Conservation (phyloP, 2,329 filamentous ascomycete genomes). For the Ascochyta viciae-villosae region DNA sequence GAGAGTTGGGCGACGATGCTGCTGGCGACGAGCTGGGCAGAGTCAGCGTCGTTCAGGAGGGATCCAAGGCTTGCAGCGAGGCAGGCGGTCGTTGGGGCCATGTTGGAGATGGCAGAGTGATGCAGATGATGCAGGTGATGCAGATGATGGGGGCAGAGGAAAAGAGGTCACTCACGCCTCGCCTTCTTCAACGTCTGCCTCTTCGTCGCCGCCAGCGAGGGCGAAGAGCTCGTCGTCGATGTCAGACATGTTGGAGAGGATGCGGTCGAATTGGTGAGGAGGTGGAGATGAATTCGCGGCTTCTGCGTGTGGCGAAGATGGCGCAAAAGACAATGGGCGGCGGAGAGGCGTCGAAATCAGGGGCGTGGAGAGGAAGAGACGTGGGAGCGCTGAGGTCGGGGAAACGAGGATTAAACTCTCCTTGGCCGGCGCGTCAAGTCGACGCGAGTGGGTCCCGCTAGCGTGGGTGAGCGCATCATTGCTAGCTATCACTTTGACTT, state of each 20-base stretch:
- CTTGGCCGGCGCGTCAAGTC: constrained; percentile 30
- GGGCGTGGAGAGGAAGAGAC: constrained; percentile 27
- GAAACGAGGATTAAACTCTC: constrained; percentile 24
- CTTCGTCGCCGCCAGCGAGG: constrained; percentile 77
- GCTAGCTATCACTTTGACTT: neutral
- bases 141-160: constrained; percentile 1
- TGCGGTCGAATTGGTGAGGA: constrained; percentile 6
- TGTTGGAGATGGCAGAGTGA: constrained; percentile 14
- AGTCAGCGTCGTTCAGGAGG: constrained; percentile 36
- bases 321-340: constrained; percentile 10
- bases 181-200: constrained; percentile 73
- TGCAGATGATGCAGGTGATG: constrained; percentile 25
- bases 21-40: constrained; percentile 70
- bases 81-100: constrained; percentile 14
- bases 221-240: constrained; percentile 94
- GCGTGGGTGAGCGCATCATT: constrained; percentile 32
- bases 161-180: constrained; percentile 72
- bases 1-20: constrained; percentile 70
- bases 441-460: constrained; percentile 24
- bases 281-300: constrained; percentile 10
- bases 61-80: neutral
- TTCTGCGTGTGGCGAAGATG: neutral
- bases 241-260: constrained; percentile 65
- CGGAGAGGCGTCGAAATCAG: constrained; percentile 21
- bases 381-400: constrained; percentile 29